phyloP scores from a whole-genome alignment of 176 grass and related monocot genomes.

The Triticum timopheevii region DNA sequence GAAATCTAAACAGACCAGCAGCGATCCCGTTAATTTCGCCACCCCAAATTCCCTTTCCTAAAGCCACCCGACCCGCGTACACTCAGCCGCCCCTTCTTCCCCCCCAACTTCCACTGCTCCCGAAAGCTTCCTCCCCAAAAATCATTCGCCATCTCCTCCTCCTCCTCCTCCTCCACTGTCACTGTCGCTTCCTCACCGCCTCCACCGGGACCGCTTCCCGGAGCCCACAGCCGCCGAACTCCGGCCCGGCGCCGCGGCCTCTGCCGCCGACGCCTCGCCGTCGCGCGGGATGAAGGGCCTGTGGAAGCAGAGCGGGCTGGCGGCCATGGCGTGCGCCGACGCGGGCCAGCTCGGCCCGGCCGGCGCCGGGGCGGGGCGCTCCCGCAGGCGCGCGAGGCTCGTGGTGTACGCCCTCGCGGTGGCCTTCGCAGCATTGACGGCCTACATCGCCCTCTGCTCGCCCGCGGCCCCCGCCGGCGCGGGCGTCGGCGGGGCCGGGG shows the following conservation, averaged over 20 bases:
- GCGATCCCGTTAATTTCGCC: neutral
- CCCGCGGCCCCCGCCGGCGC: neutral
- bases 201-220: neutral
- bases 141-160: slow-evolving; percentile 5
- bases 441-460: slow-evolving; percentile 55
- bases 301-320: slow-evolving; percentile 56
- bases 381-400: slow-evolving; percentile 42
- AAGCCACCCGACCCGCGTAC: neutral
- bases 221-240: neutral
- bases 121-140: neutral
- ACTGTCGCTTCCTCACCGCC: neutral
- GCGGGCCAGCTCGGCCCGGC: neutral
- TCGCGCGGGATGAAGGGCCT: slow-evolving; percentile 36
- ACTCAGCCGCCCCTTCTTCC: neutral
- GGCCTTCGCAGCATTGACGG: slow-evolving; percentile 68
- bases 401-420: slow-evolving; percentile 47
- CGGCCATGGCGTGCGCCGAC: slow-evolving; percentile 19
- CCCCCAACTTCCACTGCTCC: neutral
- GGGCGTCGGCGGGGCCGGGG: neutral
- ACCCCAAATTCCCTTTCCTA: neutral
- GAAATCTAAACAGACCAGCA: neutral
- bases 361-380: neutral
- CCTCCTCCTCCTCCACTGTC: neutral
- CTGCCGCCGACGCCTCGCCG: neutral
- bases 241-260: neutral